These are phyloP conservation scores for Hypsizygus marmoreus DNA, from an alignment of 768 basidiomycete species.

Conservation along the genomic window DNA sequence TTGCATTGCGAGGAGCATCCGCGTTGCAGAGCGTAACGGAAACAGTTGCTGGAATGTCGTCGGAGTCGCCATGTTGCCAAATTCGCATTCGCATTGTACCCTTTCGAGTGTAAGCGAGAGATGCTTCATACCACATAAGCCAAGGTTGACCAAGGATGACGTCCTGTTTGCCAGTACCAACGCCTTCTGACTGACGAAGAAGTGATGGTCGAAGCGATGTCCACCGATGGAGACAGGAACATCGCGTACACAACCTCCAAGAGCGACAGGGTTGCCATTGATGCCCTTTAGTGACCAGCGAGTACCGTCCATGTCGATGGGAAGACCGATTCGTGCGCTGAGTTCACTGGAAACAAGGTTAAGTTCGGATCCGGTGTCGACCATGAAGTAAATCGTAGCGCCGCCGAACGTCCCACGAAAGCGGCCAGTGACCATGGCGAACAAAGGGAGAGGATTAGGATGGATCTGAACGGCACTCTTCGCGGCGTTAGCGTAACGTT, in stretches of 20 bases:
- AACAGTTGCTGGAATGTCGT: too few relatives aligned
- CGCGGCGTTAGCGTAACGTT: slow-evolving; percentile 7
- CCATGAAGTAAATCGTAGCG: slow-evolving; percentile 13
- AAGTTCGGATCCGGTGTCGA: slow-evolving; percentile 26
- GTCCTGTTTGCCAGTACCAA: slow-evolving; percentile 10
- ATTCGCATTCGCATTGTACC: slow-evolving; percentile 15
- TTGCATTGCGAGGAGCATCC: too few relatives aligned
- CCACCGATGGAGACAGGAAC: neutral
- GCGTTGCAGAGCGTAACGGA: too few relatives aligned
- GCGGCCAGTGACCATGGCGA: slow-evolving; percentile 15
- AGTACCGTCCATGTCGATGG: slow-evolving; percentile 21
- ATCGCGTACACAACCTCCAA: slow-evolving; percentile 2
- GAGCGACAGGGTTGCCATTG: slow-evolving; percentile 12
- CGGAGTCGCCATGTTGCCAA: too few relatives aligned
- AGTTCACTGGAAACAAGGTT: slow-evolving; percentile 16
- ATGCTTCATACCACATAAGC: slow-evolving; percentile 20
- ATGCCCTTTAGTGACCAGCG: slow-evolving; percentile 28
- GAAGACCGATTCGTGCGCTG: slow-evolving; percentile 2
- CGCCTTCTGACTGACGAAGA: slow-evolving; percentile 2
- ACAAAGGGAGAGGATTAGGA: neutral
- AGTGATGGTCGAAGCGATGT: slow-evolving; percentile 5
- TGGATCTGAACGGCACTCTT: too few relatives aligned
- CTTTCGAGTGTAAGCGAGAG: slow-evolving; percentile 8
- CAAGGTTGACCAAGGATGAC: slow-evolving; percentile 23
- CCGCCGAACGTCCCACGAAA: slow-evolving; percentile 14